Conservation (phyloP, 257 asterid genomes). For the Nicotiana benthamiana region DNA sequence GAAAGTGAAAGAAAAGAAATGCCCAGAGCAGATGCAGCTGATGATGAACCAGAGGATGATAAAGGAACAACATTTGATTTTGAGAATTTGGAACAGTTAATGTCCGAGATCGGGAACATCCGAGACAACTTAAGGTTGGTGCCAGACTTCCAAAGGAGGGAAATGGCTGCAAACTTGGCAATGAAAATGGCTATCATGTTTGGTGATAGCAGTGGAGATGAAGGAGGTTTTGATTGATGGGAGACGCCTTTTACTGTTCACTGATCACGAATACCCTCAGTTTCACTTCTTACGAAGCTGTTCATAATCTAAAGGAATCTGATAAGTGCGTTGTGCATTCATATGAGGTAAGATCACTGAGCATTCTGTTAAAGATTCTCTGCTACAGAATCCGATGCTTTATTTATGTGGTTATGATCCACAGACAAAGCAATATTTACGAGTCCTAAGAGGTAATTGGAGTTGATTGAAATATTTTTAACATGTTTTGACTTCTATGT, state of each 20-base stretch:
- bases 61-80: slow-evolving; percentile 45
- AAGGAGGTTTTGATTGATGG: slow-evolving; percentile 38
- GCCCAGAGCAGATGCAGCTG: slow-evolving; percentile 18
- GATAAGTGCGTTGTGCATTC: neutral
- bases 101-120: slow-evolving; percentile 80
- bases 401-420: neutral
- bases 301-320: neutral
- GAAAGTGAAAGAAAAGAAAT: slow-evolving; percentile 29
- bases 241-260: neutral
- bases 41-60: slow-evolving; percentile 27
- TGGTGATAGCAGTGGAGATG: slow-evolving; percentile 75
- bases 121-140: slow-evolving; percentile 69
- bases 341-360: neutral
- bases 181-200: slow-evolving; percentile 95
- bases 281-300: neutral
- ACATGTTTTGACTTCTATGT: neutral
- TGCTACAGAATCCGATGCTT: neutral
- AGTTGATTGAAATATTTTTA: neutral
- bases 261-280: neutral
- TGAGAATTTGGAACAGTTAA: slow-evolving; percentile 79
- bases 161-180: slow-evolving; percentile 91
- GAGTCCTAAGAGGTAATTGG: neutral
- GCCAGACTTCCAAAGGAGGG: slow-evolving; percentile 97
- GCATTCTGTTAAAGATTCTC: neutral
- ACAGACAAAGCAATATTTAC: neutral